A percentile compares a stretch with the other conserved stretches of the same genome.
phyloP scores from a whole-genome alignment of 345 rosid genomes.

The Toxicodendron radicans region DNA sequence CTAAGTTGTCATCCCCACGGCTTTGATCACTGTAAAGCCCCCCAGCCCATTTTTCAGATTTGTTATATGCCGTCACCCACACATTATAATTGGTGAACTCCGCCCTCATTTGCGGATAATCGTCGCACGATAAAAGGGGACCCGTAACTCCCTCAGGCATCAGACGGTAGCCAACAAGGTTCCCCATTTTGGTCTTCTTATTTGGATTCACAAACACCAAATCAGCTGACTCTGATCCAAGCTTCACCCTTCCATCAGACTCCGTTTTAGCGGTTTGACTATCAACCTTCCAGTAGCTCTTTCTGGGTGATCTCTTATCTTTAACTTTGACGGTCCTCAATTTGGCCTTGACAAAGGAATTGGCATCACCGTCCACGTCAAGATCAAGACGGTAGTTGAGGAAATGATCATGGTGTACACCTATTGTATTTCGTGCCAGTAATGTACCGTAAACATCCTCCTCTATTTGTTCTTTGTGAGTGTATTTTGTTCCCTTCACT shows the following conservation, averaged over 20 bases:
- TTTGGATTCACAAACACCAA: slow-evolving; percentile 38
- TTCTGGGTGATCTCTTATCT: slow-evolving; percentile 30
- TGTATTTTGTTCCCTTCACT: slow-evolving; percentile 36
- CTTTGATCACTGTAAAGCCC: slow-evolving; percentile 40
- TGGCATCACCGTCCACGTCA: slow-evolving; percentile 41
- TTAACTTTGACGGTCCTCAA: slow-evolving; percentile 14
- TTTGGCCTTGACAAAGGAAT: slow-evolving; percentile 43
- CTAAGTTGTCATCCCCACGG: slow-evolving; percentile 41
- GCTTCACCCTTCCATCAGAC: slow-evolving; percentile 34
- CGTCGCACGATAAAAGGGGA: slow-evolving; percentile 31
- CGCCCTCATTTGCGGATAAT: slow-evolving; percentile 42
- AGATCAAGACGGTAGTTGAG: slow-evolving; percentile 46
- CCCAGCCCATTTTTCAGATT: slow-evolving; percentile 48
- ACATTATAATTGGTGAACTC: slow-evolving; percentile 38
- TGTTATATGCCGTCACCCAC: slow-evolving; percentile 49
- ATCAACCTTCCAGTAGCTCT: slow-evolving; percentile 47
- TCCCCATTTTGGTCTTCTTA: slow-evolving; percentile 41
- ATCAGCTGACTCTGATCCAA: slow-evolving; percentile 33
- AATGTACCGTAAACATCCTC: slow-evolving; percentile 38
- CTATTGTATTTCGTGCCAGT: slow-evolving; percentile 39
- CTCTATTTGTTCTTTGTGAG: slow-evolving; percentile 27
- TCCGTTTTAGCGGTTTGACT: slow-evolving; percentile 37
- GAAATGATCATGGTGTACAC: slow-evolving; percentile 45
- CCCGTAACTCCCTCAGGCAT: slow-evolving; percentile 24
- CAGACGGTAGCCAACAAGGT: slow-evolving; percentile 40